Evolutionary conservation across 2,329 filamentous ascomycete genomes (phyloP).

Genomic region (Clonostachys chloroleuca): DNA sequence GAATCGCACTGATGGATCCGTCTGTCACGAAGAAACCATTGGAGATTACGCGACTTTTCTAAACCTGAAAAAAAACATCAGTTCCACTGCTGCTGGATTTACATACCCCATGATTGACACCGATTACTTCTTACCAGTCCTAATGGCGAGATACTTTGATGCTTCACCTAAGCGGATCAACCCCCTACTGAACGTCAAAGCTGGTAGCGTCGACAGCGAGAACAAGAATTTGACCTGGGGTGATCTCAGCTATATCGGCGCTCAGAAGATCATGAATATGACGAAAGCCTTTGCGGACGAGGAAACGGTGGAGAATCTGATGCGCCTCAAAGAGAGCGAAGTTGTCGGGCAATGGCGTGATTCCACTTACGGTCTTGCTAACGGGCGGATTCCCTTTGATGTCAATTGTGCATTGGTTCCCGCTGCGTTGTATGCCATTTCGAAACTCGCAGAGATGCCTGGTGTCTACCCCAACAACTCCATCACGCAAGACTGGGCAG

Average conservation of each 20-base stretch:
- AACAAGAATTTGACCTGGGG: constrained; percentile 49
- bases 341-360: constrained; percentile 61
- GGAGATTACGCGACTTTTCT: constrained; percentile 61
- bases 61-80: constrained; percentile 47
- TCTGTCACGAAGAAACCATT: constrained; percentile 62
- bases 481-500: constrained; percentile 29
- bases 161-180: constrained; percentile 29
- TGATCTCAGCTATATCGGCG: constrained; percentile 44
- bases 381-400: constrained; percentile 58
- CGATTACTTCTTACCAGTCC: constrained; percentile 54
- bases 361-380: constrained; percentile 53
- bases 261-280: constrained; percentile 53
- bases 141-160: constrained; percentile 55
- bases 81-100: constrained; percentile 46
- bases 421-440: constrained; percentile 55
- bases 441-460: constrained; percentile 34
- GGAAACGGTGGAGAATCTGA: constrained; percentile 47
- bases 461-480: constrained; percentile 45
- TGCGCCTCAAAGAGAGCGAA: constrained; percentile 49
- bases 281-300: constrained; percentile 44
- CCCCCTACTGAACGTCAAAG: constrained; percentile 23
- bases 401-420: constrained; percentile 61
- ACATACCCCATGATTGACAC: constrained; percentile 61
- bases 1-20: constrained; percentile 53
- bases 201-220: constrained; percentile 40